Evolutionary conservation across 768 basidiomycete genomes (phyloP).

Genomic region (Lactarius hatsudake): DNA sequence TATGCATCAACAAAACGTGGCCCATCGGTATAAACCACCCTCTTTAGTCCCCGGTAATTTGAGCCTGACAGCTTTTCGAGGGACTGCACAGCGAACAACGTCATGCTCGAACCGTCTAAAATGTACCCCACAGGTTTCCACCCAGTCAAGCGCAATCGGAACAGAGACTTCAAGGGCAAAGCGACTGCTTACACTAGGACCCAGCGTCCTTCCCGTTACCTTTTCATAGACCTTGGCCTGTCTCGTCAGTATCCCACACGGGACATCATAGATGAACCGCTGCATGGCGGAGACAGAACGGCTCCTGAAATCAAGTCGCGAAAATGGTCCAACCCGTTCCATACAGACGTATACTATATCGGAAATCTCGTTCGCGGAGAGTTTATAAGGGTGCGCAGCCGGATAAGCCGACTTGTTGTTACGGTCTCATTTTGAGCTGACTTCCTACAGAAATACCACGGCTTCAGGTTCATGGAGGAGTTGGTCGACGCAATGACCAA

Average conservation of each 20-base stretch:
- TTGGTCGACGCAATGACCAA: constrained; percentile 33
- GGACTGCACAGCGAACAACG: constrained; percentile 26
- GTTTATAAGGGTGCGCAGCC: constrained; percentile 32
- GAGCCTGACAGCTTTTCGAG: background rate
- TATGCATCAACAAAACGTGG: constrained; percentile 29
- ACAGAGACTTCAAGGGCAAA: constrained; percentile 29
- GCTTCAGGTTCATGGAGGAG: constrained; percentile 31
- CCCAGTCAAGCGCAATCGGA: constrained; percentile 24
- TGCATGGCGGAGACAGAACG: constrained; percentile 43
- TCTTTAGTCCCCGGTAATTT: background rate
- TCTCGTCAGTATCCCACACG: constrained; percentile 31
- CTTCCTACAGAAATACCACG: constrained; percentile 26
- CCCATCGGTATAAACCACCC: constrained; percentile 34
- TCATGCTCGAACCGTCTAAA: constrained; percentile 33
- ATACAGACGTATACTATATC: constrained; percentile 38
- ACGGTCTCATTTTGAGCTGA: background rate
- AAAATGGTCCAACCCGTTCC: constrained; percentile 34
- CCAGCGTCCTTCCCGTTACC: constrained; percentile 31
- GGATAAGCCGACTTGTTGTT: background rate
- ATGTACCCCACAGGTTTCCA: constrained; percentile 35
- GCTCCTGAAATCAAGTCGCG: constrained; percentile 35
- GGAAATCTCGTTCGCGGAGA: constrained; percentile 35
- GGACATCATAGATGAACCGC: constrained; percentile 31
- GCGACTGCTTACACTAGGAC: constrained; percentile 31
- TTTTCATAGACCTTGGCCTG: constrained; percentile 33